Conservation (phyloP, 192 early-diverging fungal genomes). For the Backusella luteola region DNA sequence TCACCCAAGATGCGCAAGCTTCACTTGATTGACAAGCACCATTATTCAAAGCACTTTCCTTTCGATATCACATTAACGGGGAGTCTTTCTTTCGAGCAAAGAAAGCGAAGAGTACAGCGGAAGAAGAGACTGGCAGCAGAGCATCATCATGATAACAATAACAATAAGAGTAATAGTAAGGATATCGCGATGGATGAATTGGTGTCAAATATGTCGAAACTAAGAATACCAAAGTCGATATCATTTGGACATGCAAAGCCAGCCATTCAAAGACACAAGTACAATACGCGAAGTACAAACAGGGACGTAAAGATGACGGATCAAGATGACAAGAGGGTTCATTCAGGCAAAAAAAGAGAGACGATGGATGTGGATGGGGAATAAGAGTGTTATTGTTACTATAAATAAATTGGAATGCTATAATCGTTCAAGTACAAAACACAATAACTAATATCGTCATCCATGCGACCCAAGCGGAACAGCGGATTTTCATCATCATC, state of each 20-base stretch:
- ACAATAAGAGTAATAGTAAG: not conserved
- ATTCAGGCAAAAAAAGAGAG: constrained; percentile 2
- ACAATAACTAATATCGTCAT: too few relatives aligned
- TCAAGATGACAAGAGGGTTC: not conserved
- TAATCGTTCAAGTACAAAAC: too few relatives aligned
- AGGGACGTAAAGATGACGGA: constrained; percentile 2
- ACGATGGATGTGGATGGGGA: not conserved
- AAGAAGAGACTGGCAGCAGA: constrained; percentile 13
- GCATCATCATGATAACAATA: not conserved
- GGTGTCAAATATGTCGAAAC: not conserved
- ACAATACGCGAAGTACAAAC: not conserved
- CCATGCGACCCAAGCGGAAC: too few relatives aligned
- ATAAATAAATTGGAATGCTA: too few relatives aligned
- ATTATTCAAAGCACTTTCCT: constrained; percentile 49
- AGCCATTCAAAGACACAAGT: not conserved
- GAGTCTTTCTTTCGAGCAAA: constrained; percentile 29
- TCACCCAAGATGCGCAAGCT: constrained; percentile 36
- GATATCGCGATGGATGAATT: constrained; percentile 21
- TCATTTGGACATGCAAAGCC: constrained; percentile 19
- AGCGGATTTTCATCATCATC: too few relatives aligned
- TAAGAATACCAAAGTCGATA: constrained; percentile 21
- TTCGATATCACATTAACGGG: constrained; percentile 47
- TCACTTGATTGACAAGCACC: constrained; percentile 55
- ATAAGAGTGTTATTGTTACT: too few relatives aligned
- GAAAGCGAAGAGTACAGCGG: constrained; percentile 11